Evolutionary conservation across 2,329 filamentous ascomycete genomes (phyloP), one percentile per base, ranked within the genome.

Genomic region (Celoporthe dispersa): DNA sequence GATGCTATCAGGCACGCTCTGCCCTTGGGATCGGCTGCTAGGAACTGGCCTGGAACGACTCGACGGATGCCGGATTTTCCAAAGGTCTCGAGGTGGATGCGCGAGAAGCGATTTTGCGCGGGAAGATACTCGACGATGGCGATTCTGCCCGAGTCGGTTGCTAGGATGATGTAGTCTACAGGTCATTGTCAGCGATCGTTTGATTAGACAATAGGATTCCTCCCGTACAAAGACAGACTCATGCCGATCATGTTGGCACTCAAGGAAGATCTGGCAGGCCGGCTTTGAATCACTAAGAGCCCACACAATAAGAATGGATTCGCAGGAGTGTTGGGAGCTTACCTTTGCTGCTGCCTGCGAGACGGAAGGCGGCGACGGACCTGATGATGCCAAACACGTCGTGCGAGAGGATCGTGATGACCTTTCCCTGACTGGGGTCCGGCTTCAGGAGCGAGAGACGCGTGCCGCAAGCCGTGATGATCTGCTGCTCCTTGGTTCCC

Each of bases 301-400:
- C 84, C 78, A 82, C 78, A 82, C 67, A 70, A 80, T 79, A 77
- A 79, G 75, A 60, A 67, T 64, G 67, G 61, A 60, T 35, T 60
- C 63, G 57, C 51, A 48, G 35, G 41, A 25, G 51, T n/a, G 73
- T 75, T 75, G 79, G 74, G 80, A 77, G 75, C 93, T 86, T 91
- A 98, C 95, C 95, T 91, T 98, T 98, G 77, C 86, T 94, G 80
- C 94, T 97, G 74, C 97, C 97, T 65, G 97, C 94, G 72, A 99
- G 87, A 71, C 96, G 90, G 79, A 98, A 98, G 35, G 94, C 90
- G 68, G 94, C 92, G 75, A 99, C 87, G 60, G 92, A 90, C 73
- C 97, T 89, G 74, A 99, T 95, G 78, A 99, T 98, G 74, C 94
- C 95, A 81, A 99, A 99, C 63, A 97, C 89, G 85, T 99, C 93